Base-by-base conservation (phyloP, 116 monocot species). In the Iris pallida region DNA sequence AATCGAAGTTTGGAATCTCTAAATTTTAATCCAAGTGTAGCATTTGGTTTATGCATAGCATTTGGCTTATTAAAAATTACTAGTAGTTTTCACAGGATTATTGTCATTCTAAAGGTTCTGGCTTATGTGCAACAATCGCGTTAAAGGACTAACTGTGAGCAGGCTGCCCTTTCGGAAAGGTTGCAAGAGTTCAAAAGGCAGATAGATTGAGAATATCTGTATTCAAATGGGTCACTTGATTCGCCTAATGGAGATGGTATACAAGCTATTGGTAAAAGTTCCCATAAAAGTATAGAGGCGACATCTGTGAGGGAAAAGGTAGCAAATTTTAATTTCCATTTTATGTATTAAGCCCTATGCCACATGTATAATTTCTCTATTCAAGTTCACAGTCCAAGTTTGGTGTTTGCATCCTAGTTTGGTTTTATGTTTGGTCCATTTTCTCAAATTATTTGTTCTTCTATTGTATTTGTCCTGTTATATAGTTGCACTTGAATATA, bases 141-240 rank as follows among this genome's bases (percentile, higher is more conserved):
- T 71, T 93, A 99, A 80, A 76, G 98, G 60, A 86, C 93, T 53
- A 93, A 90, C 61, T 88, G 86, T 78, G 98, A 99, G 61, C 93
- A 93, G 65, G 84, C 83, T 42, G 81, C 88, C 45, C 82, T 99
- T 45, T 66, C 84, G 48, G 93, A 92, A 71, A 90, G 98, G 62
- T 93, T 99, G 93, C 93, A 99, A 69, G 98, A 99, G 60, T 99
- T 87, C 68, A 99, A 99, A 77, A 85, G 86, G 59, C 90, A 99
- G 72, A 88, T 99, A 69, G 93, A 99, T 66, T 83, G 81, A 69
- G 90, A 93, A 70, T 83, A 79, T 68, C 79, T 81, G 8, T 83
- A 88, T 52, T 85, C 88, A 73, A 84, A 80, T 86, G 93, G 79
- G 10, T 73, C 66, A 7, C 75, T 69, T 65, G 85, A 77, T 61